phyloP scores from a whole-genome alignment of 2,329 filamentous ascomycete genomes.

The Arthrinium phaeospermum region DNA sequence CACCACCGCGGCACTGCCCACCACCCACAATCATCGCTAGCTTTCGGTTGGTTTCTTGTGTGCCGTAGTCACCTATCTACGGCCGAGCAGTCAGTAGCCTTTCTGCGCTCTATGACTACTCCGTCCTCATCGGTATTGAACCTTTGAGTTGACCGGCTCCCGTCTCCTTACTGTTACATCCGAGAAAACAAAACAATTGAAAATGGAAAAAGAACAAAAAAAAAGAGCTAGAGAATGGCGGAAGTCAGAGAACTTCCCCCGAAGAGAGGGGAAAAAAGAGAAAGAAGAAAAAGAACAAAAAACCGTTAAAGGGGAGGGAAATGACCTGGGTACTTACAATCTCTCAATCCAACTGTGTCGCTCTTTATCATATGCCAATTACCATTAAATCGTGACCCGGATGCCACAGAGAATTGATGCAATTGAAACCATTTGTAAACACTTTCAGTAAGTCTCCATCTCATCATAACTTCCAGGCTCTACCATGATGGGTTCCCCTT shows the following conservation, averaged over 20 bases:
- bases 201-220: neutral
- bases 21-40: neutral
- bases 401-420: neutral
- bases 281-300: neutral
- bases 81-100: neutral
- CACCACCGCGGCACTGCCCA: too few species aligned
- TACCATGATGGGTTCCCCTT: neutral
- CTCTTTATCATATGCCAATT: neutral
- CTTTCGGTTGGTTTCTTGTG: neutral
- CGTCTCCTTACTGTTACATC: neutral
- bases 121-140: neutral
- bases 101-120: neutral
- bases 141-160: neutral
- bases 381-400: neutral
- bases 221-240: too few species aligned
- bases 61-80: neutral
- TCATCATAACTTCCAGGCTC: too few species aligned
- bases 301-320: neutral
- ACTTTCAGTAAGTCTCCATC: neutral
- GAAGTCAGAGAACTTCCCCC: too few species aligned
- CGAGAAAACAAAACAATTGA: neutral
- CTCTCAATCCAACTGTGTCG: neutral
- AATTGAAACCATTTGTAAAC: neutral
- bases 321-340: neutral
- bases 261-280: neutral